Evolutionary conservation across 2,329 filamentous ascomycete genomes (phyloP), one percentile per base, ranked within the genome.

Genomic region (Talaromyces sp.): DNA sequence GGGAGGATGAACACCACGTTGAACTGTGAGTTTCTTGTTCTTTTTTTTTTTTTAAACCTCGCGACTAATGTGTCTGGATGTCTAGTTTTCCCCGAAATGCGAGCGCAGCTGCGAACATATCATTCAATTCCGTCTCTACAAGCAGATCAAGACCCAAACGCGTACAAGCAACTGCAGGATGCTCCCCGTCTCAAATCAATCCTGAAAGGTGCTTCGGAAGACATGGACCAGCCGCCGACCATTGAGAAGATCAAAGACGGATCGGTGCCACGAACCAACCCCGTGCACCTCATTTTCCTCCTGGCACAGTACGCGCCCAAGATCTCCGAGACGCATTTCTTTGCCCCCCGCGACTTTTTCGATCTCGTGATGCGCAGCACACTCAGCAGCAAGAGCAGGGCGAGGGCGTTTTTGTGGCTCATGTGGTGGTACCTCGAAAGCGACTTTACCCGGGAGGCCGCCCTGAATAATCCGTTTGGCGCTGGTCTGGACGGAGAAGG

Each of bases 361-460:
- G 95, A 99, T 70, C 84, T 99, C 17, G 89, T 99, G 69, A 98
- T 98, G 93, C 88, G 91, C 71, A 88, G 88, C 1, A 89, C 90
- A 27, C 84, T 92, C 63, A 91, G 88, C 61, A 98, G 93, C 75
- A 79, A 82, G 67, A 96, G 91, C 64, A 86, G 95, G 65, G 93
- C 95, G 0, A 87, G 81, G 52, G 93, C 93, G 0, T 99, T 99
- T 68, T 79, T 99, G 22, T 99, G 95, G 95, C 81, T 99, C 65
- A 96, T 99, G 87, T 99, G 95, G 95, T 97, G 95, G 81, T 98
- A 99, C 72, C 84, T 99, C 19, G 95, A 99, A 74, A 96, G 93
- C 30, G 92, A 97, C 73, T 98, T 97, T 68, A 91, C 91, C 0
- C 87, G 89, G 68, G 91, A 96, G 69, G 92, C 91, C 60, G 93